Evolutionary conservation across 2,329 filamentous ascomycete genomes (phyloP).

Genomic region (Ceratocystiopsis sp.): DNA sequence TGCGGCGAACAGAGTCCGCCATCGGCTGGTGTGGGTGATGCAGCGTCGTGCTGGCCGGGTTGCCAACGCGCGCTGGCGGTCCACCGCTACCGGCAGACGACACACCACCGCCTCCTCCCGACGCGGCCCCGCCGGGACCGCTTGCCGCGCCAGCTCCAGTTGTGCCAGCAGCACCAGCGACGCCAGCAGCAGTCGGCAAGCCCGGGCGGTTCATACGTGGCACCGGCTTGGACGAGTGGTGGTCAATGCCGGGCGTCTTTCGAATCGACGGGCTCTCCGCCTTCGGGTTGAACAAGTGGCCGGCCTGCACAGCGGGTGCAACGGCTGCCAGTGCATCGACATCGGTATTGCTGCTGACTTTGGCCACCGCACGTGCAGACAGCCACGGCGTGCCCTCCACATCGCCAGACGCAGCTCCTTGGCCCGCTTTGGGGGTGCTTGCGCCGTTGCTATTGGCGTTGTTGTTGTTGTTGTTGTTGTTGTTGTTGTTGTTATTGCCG

Average conservation of each 20-base stretch:
- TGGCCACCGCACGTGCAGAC: slow-evolving; percentile 48
- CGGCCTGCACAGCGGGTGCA: slow-evolving; percentile 24
- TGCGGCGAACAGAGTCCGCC: slow-evolving; percentile 35
- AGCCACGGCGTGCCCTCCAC: slow-evolving; percentile 44
- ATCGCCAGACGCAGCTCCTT: not conserved
- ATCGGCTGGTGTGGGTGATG: slow-evolving; percentile 18
- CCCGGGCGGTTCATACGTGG: slow-evolving; percentile 26
- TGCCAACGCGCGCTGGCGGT: too few species aligned
- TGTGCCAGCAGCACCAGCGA: too few species aligned
- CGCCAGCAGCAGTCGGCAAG: too few species aligned
- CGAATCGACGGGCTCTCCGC: slow-evolving; percentile 71
- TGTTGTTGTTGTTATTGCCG: not conserved
- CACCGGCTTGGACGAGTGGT: slow-evolving; percentile 58
- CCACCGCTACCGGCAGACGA: too few species aligned
- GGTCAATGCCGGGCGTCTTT: slow-evolving; percentile 77
- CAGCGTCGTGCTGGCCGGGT: too few species aligned
- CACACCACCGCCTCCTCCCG: too few species aligned
- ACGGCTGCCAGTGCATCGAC: slow-evolving; percentile 24
- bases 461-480: not conserved
- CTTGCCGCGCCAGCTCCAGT: too few species aligned
- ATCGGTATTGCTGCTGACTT: slow-evolving; percentile 27
- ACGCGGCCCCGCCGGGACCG: too few species aligned
- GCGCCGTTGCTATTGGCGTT: slow-evolving; percentile 2
- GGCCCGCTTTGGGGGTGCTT: slow-evolving; percentile 5
- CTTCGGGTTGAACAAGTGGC: slow-evolving; percentile 52